Percentiles rank a stretch among this genome's conserved stretches.
Evolutionary conservation across 495 filamentous ascomycete genomes (phyloP).

Genomic region (Evernia prunastri): DNA sequence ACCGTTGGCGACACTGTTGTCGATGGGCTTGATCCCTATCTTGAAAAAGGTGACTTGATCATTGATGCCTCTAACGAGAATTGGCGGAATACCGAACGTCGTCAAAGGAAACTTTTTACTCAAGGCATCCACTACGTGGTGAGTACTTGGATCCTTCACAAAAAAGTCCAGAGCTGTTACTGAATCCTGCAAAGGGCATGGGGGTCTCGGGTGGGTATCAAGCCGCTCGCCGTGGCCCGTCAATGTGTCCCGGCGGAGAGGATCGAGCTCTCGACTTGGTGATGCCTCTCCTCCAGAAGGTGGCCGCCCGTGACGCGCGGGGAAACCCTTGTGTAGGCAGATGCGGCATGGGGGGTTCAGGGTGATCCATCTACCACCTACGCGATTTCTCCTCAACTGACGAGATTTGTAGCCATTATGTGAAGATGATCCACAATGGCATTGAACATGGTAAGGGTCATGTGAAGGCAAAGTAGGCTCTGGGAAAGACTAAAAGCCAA

Average conservation of each 20-base stretch:
- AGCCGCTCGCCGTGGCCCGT: constrained; percentile 57
- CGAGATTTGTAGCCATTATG: constrained; percentile 44
- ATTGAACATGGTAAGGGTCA: constrained; percentile 49
- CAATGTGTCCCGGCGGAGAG: constrained; percentile 60
- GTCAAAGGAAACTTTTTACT: constrained; percentile 50
- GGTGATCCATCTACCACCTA: constrained; percentile 31
- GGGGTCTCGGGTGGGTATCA: constrained; percentile 68
- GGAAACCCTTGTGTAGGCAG: constrained; percentile 57
- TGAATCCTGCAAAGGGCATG: constrained; percentile 36
- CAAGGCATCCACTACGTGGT: constrained; percentile 54
- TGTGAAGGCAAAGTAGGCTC: background rate
- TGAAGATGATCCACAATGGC: constrained; percentile 75
- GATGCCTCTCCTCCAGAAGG: constrained; percentile 55
- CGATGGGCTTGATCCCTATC: constrained; percentile 46
- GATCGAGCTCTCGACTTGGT: constrained; percentile 50
- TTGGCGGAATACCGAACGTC: constrained; percentile 58
- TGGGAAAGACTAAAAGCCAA: background rate
- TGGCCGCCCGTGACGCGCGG: constrained; percentile 53
- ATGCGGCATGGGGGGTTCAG: constrained; percentile 53
- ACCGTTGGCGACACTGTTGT: constrained; percentile 60
- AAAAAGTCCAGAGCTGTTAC: background rate
- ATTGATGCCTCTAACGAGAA: constrained; percentile 69
- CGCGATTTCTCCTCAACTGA: background rate
- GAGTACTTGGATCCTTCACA: background rate
- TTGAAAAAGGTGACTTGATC: constrained; percentile 61